Conservation (phyloP, 805 yeast species). For the Candida ovalis region DNA sequence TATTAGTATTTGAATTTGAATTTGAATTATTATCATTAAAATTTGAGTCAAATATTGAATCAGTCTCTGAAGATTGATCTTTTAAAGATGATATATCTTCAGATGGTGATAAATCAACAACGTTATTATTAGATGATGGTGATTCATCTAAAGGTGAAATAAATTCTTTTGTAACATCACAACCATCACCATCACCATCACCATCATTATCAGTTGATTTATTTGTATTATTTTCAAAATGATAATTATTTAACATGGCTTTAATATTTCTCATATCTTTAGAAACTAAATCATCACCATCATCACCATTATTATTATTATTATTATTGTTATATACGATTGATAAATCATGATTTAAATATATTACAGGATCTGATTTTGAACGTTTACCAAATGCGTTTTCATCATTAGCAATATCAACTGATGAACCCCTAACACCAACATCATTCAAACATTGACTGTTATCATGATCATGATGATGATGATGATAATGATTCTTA, state of each 20-base stretch:
- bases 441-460: no score
- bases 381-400: not conserved
- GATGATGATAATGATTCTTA: not conserved
- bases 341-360: not conserved
- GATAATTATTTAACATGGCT: not conserved
- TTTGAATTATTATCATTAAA: not conserved
- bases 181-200: no score
- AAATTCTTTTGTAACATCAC: not conserved
- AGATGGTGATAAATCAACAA: not conserved
- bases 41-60: not conserved
- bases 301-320: no score
- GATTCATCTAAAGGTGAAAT: not conserved
- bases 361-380: not conserved
- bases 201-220: no score
- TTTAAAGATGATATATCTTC: not conserved
- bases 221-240: not conserved
- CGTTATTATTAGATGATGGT: not conserved
- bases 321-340: not conserved
- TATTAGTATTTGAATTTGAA: not conserved
- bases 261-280: not conserved
- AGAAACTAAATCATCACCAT: not conserved
- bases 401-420: no score
- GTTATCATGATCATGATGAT: not conserved
- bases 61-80: not conserved
- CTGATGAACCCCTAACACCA: no score